Evolutionary conservation across 495 filamentous ascomycete species (phyloP), one percentile per base, ranked within the genome.

Genomic region (Apodospora peruviana): DNA sequence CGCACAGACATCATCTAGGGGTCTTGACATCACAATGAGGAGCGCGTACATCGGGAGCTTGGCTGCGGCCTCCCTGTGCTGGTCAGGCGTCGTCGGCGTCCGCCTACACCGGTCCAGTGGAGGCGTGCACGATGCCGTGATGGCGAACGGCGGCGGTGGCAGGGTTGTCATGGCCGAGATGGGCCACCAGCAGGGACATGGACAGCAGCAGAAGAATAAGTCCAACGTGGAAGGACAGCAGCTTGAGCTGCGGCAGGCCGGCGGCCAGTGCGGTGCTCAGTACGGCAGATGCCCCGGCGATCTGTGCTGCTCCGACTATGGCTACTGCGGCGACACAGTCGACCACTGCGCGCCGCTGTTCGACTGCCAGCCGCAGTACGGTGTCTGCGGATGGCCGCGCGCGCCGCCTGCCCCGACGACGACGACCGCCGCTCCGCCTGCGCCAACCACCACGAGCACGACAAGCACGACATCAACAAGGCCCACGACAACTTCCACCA

Each of bases 301-400:
- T 36, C 53, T 41, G 48, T 76, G 71, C 56, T 77, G 68, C 53
- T 66, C 61, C 47, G 62, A 70, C 46, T 68, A 72, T 52, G 72
- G 76, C 18, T 80, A 60, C 53, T 80, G 77, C 54, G 79, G 78
- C 32, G 59, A 67, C 32, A 59, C 62, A 14, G 48, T 58, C 20
- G 64, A 67, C 43, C 79, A 79, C 48, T 83, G 79, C 58, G 66
- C 68, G 12, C 63, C 62, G 9, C 47, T 59, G 2, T 62, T 68
- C 35, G 73, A 74, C 19, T 82, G 79, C 48, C 79, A 81, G 59
- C 18, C 62, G 2, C 53, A 57, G 12, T 75, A 64, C 44, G 72
- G 72, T 22, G 53, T 53, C 0, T 75, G 72, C 36, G 65, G 60
- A 24, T 64, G 62, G 60, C 62, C 57, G 19, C 49, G 52, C 8